Evolutionary conservation across 2,329 filamentous ascomycete species (phyloP).

Genomic region (Apiospora pterosperma): DNA sequence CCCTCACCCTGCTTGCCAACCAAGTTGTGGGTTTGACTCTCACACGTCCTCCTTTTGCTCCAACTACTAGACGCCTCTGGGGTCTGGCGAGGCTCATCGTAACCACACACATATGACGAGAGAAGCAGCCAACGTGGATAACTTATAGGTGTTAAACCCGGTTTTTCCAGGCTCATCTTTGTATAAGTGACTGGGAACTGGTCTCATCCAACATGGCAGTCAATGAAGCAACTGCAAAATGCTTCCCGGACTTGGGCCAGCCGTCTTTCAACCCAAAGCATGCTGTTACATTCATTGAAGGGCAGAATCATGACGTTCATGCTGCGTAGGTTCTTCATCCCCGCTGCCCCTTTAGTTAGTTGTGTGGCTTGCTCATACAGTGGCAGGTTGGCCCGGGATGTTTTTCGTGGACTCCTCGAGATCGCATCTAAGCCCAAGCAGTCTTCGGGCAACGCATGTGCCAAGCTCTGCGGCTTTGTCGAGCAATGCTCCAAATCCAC

Average conservation of each 20-base stretch:
- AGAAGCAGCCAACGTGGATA: not conserved
- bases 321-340: constrained; percentile 19
- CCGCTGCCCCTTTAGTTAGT: not conserved
- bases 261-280: constrained; percentile 29
- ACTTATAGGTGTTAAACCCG: not conserved
- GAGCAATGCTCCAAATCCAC: constrained; percentile 54
- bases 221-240: not conserved
- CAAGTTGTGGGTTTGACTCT: not conserved
- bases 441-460: constrained; percentile 53
- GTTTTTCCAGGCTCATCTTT: not conserved
- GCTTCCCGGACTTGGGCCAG: constrained; percentile 17
- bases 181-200: not conserved
- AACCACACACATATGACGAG: not conserved
- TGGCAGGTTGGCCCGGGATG: constrained; percentile 29
- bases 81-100: not conserved
- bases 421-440: constrained; percentile 51
- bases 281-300: constrained; percentile 26
- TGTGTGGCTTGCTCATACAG: constrained; percentile 7
- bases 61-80: not conserved
- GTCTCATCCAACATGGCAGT: not conserved
- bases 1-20: not conserved
- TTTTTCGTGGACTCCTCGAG: constrained; percentile 46
- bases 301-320: constrained; percentile 20
- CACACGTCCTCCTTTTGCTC: not conserved
- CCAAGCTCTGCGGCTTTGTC: constrained; percentile 60